Base-by-base conservation (phyloP, 2,329 filamentous ascomycete species). In the Pseudogymnoascus sp. region DNA sequence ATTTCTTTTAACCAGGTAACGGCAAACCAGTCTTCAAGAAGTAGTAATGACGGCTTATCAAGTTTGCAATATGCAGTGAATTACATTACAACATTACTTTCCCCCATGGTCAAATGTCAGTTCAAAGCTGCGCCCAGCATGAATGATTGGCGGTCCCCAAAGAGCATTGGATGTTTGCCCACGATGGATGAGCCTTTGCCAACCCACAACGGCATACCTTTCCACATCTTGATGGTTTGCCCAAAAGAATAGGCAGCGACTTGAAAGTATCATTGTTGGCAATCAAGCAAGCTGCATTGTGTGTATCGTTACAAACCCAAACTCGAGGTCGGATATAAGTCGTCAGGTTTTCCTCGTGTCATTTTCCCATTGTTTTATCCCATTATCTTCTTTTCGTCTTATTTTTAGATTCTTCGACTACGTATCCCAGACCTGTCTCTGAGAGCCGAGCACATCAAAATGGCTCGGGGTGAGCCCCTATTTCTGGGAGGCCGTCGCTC, bases 401-500 rank as follows among this genome's bases (percentile, higher is more conserved):
- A 8, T 60, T 44, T 25, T 29, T 51, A 8, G 5, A 51, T 13
- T 9, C 59, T 2, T 55, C 33, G 2, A 36, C 51, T 61, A 25
- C 1, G 31, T 10, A 42, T n/a, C 48, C 12, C 21, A 55, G 59
- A 4, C 21, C 41, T 61, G 9, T 8, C 17, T 55, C n/a, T 10
- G 15, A 33, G 61, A 60, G 25, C 64, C 65, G 10, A 58, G 67
- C 12, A 65, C 67, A 48, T 67, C 70, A 41, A 68, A 71, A 21
- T 72, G 71, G 69, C 71, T 68, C 3, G 71, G 71, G 62, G 71
- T 71, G 64, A 68, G 67, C 1, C 63, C 55, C 5, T 9, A 6
- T 27, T 59, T 17, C 27, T 59, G 15, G 58, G 58, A 27, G 27
- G 58, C 6, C 13, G 15, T 31, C 35, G 35, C 58, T 8, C 29